Conservation (phyloP, 2,329 filamentous ascomycete genomes). For the Aureobasidium zeae region DNA sequence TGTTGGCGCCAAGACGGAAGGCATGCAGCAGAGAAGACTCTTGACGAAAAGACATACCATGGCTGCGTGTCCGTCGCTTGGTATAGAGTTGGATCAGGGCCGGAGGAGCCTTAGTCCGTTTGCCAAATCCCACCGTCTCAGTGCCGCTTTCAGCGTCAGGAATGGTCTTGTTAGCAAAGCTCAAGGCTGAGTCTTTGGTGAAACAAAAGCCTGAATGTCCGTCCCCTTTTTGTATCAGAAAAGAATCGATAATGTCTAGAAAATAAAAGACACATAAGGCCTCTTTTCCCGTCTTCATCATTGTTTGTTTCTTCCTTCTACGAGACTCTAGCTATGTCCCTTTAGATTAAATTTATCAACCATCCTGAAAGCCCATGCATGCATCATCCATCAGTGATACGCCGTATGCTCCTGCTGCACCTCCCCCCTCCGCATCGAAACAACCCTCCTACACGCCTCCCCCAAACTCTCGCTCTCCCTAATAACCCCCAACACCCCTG, state of each 20-base stretch:
- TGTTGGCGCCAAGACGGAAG: neutral
- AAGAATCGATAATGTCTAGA: slow-evolving; percentile 10
- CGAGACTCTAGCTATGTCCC: too few relatives aligned
- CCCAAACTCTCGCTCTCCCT: neutral
- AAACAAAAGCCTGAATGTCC: too few relatives aligned
- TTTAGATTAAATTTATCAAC: too few relatives aligned
- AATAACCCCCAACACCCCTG: neutral
- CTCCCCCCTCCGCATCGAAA: too few relatives aligned
- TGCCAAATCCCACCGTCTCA: slow-evolving; percentile 11
- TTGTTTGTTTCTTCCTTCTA: too few relatives aligned
- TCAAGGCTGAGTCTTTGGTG: too few relatives aligned
- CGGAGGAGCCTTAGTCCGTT: neutral
- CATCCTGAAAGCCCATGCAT: too few relatives aligned
- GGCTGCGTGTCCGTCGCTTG: neutral
- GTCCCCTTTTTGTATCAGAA: too few relatives aligned
- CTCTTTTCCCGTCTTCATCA: too few relatives aligned
- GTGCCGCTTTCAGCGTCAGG: slow-evolving; percentile 10
- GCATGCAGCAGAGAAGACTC: neutral
- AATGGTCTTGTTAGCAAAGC: slow-evolving; percentile 8
- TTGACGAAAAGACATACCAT: slow-evolving; percentile 5
- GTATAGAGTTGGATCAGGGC: neutral
- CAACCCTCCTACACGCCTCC: neutral
- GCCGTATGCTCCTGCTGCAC: too few relatives aligned
- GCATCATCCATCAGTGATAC: too few relatives aligned
- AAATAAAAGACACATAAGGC: too few relatives aligned